Evolutionary conservation across 192 early-diverging fungal species (phyloP), one percentile per base, ranked within the genome.

Genomic region (Lunasporangiospora selenospora): DNA sequence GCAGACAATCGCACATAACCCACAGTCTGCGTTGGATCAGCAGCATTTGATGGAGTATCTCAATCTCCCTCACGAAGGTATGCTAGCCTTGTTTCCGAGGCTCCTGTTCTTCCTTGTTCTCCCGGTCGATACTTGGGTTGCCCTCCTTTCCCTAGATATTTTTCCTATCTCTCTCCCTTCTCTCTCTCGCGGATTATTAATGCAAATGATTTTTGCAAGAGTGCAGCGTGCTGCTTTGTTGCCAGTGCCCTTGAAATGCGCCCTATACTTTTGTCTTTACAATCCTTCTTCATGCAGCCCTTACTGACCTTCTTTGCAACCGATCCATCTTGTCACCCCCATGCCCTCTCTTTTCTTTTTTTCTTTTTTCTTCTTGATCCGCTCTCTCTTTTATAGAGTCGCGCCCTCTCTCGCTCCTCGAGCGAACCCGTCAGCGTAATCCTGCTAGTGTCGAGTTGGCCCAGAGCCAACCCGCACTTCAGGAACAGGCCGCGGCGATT

Each of bases 21-120:
- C 69, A 30, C 54, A 73, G 44, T 73, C 69, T 47, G 69, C 60
- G 3, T 31, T 73, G 18, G 69, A 73, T 53, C 69, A 73, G 49
- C 60, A 73, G 49, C 69, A 73, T 38, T 33, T 73, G 54, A 73
- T 73, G 60, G 69, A 73, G 55, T 73, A 73, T 55, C 58, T 73
- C 54, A 73, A 73, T 27, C 45, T 73, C 13, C 67, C 67, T 9
- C 53, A 58, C 34, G 60, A 73, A 73, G 69, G 69, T 73, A 73
- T 51, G 34, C 30, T n/a, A 34, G 11, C 16, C 18, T 38, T 23
- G 1, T 39, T n/a, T n/a, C n/a, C n/a, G n/a, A n/a, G n/a, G n/a
- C n/a, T n/a, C n/a, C n/a, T n/a, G n/a, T n/a, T n/a, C n/a, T n/a
- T n/a, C n/a, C n/a, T n/a, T n/a, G n/a, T n/a, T n/a, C n/a, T n/a